Evolutionary conservation across 768 basidiomycete species (phyloP).

Genomic region (Boletus sp.): DNA sequence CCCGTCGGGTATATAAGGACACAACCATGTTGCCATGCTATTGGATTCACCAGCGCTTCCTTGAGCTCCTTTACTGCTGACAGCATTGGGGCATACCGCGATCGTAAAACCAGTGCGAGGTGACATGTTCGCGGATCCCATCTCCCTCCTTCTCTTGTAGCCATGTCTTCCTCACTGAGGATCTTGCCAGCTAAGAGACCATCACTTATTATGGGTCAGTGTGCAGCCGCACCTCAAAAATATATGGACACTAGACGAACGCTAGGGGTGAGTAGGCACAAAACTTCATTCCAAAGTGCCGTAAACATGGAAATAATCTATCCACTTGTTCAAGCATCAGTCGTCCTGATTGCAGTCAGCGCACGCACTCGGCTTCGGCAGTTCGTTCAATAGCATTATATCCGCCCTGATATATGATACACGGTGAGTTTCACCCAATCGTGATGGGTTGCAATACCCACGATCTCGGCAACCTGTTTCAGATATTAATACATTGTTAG

Average conservation of each 20-base stretch:
- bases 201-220: conserved; percentile 3
- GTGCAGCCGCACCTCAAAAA: not conserved
- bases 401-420: conserved; percentile 51
- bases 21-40: not conserved
- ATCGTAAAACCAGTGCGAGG: conserved; percentile 7
- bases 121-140: conserved; percentile 16
- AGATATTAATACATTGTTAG: not conserved
- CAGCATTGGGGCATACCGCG: conserved; percentile 11
- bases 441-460: conserved; percentile 39
- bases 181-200: conserved; percentile 16
- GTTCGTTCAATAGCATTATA: conserved; percentile 45
- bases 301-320: conserved; percentile 39
- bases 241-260: not conserved
- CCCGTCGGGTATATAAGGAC: conserved; percentile 1
- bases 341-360: not conserved
- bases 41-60: conserved; percentile 6
- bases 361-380: conserved; percentile 33
- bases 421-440: conserved; percentile 47
- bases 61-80: conserved; percentile 12
- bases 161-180: conserved; percentile 9
- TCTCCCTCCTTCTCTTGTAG: conserved; percentile 5
- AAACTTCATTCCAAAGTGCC: conserved; percentile 41
- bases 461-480: conserved; percentile 42
- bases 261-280: conserved; percentile 23
- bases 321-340: not conserved